A percentile compares a stretch with the other conserved stretches of the same genome.
These are phyloP conservation scores for Eimeria necatrix DNA, from an alignment of 169 alveolate genomes.

Conservation along the genomic window DNA sequence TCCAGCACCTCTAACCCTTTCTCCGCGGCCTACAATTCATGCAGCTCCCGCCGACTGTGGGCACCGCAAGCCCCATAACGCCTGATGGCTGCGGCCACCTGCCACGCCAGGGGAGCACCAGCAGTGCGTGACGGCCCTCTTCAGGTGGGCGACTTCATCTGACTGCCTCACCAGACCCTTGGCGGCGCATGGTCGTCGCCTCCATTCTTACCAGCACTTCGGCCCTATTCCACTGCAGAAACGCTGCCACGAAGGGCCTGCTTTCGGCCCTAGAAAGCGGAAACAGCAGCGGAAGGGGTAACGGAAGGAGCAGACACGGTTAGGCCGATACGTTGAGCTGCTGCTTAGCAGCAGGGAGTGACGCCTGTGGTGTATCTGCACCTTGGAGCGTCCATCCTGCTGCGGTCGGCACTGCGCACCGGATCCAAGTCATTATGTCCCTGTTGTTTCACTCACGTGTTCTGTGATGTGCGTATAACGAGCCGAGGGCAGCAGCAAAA, in stretches of 20 bases:
- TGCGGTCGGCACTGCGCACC: not conserved
- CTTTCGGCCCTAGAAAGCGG: not conserved
- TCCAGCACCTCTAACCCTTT: not conserved
- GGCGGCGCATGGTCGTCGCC: not conserved
- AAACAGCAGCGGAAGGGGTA: not conserved
- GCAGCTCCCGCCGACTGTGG: not conserved
- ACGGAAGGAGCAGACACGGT: not conserved
- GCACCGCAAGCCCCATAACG: slow-evolving; percentile 12
- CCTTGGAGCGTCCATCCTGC: not conserved
- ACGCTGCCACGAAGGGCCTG: not conserved
- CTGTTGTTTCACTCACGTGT: not conserved
- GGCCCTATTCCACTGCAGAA: not conserved
- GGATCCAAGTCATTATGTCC: not conserved
- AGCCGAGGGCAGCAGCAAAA: not conserved
- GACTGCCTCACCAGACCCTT: not conserved
- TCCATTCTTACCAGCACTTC: not conserved
- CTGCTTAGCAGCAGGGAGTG: not conserved
- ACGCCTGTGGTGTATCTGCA: not conserved
- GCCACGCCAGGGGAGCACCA: slow-evolving; percentile 7
- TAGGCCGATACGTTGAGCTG: not conserved
- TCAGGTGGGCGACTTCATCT: not conserved
- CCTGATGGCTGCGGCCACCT: not conserved
- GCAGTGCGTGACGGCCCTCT: not conserved
- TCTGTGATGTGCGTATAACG: slow-evolving; percentile 12
- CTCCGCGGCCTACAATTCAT: not conserved